phyloP scores from a whole-genome alignment of 192 early-diverging fungal genomes.

The Podila minutissima region DNA sequence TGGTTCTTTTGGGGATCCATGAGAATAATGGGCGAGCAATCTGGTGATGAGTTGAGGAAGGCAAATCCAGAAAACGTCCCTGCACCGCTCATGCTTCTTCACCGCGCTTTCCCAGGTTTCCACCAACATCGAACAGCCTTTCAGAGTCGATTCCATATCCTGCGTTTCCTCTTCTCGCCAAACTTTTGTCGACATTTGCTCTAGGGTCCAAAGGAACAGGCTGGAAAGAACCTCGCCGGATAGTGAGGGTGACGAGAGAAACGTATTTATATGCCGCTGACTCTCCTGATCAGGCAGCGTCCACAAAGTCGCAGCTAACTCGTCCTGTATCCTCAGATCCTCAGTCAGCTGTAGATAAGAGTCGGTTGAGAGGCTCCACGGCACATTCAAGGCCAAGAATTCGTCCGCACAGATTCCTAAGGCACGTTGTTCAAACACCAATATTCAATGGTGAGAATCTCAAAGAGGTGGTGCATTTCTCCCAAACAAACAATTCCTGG shows the following conservation, averaged over 20 bases:
- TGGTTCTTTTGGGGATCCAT: not conserved
- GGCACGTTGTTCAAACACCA: no score
- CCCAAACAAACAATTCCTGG: not conserved
- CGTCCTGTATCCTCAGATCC: slow-evolving; percentile 15
- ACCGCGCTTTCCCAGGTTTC: not conserved
- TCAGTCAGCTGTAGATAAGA: slow-evolving; percentile 5
- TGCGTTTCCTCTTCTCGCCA: not conserved
- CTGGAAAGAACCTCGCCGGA: not conserved
- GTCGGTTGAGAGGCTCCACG: slow-evolving; percentile 16
- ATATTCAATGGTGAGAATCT: no score
- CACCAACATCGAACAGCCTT: not conserved
- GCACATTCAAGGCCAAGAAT: slow-evolving; percentile 22
- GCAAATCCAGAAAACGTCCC: not conserved
- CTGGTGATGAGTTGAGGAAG: not conserved
- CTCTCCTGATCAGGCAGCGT: slow-evolving; percentile 10
- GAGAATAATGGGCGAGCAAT: not conserved
- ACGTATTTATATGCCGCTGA: not conserved
- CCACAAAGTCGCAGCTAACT: not conserved
- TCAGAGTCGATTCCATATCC: not conserved
- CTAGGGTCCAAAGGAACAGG: slow-evolving; percentile 25
- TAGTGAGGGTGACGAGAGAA: not conserved
- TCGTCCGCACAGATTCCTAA: slow-evolving; percentile 32
- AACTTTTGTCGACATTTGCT: not conserved
- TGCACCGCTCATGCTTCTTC: not conserved
- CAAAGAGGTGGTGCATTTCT: not conserved